phyloP scores from a whole-genome alignment of 2,329 filamentous ascomycete genomes.

The Pseudogymnoascus sp. region DNA sequence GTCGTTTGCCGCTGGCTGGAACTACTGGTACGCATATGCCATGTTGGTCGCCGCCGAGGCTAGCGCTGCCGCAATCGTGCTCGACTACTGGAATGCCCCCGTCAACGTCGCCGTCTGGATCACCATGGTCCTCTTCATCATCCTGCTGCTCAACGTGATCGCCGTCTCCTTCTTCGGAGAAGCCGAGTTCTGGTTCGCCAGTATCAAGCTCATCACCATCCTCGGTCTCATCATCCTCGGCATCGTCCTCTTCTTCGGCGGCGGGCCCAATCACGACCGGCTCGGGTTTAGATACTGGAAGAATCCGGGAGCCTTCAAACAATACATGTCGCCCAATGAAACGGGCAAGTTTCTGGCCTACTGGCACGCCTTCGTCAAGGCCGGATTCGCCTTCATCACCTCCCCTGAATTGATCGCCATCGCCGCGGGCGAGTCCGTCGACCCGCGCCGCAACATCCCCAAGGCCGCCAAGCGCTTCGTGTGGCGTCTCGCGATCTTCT shows the following conservation, averaged over 20 bases:
- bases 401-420: slow-evolving; percentile 54
- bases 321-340: slow-evolving; percentile 37
- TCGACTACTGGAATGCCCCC: slow-evolving; percentile 53
- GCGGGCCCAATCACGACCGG: slow-evolving; percentile 43
- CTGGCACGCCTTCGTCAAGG: slow-evolving; percentile 43
- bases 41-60: slow-evolving; percentile 53
- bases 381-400: slow-evolving; percentile 50
- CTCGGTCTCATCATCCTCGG: slow-evolving; percentile 50
- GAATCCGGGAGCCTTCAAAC: slow-evolving; percentile 31
- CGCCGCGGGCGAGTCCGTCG: slow-evolving; percentile 58
- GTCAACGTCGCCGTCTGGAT: slow-evolving; percentile 54
- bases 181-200: slow-evolving; percentile 56
- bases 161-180: slow-evolving; percentile 54
- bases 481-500: slow-evolving; percentile 55
- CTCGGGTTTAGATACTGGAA: slow-evolving; percentile 46
- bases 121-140: slow-evolving; percentile 48
- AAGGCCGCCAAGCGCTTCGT: slow-evolving; percentile 56
- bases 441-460: slow-evolving; percentile 58
- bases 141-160: slow-evolving; percentile 50
- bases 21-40: slow-evolving; percentile 49
- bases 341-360: slow-evolving; percentile 51
- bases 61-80: slow-evolving; percentile 50
- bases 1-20: slow-evolving; percentile 20
- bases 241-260: slow-evolving; percentile 50
- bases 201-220: slow-evolving; percentile 54